phyloP scores from a whole-genome alignment of 2,329 filamentous ascomycete species.

The Ophiostoma ulmi region DNA sequence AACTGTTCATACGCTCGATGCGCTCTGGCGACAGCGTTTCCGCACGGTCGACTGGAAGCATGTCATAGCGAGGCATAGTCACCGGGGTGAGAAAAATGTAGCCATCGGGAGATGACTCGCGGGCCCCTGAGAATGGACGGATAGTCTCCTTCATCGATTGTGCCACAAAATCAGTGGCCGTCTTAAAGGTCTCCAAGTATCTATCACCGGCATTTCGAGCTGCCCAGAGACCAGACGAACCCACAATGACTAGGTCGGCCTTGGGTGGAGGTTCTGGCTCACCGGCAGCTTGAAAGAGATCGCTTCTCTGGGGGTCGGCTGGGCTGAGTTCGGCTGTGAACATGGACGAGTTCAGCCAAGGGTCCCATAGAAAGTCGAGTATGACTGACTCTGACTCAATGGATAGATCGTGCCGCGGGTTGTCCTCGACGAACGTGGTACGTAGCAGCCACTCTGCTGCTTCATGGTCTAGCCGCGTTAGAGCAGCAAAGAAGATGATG shows the following conservation, averaged over 20 bases:
- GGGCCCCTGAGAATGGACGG: neutral
- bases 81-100: constrained; percentile 37
- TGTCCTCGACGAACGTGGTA: constrained; percentile 33
- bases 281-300: constrained; percentile 32
- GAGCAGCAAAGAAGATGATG: constrained; percentile 56
- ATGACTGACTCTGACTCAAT: constrained; percentile 43
- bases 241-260: constrained; percentile 47
- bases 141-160: constrained; percentile 13
- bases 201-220: constrained; percentile 46
- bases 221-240: constrained; percentile 52
- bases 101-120: constrained; percentile 15
- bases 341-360: constrained; percentile 51
- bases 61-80: constrained; percentile 40
- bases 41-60: constrained; percentile 39
- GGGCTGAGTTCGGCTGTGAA: constrained; percentile 39
- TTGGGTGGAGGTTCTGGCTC: constrained; percentile 31
- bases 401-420: constrained; percentile 43
- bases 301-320: neutral
- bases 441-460: constrained; percentile 36
- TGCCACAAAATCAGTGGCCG: constrained; percentile 43
- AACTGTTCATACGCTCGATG: constrained; percentile 49
- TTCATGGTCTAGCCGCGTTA: constrained; percentile 43
- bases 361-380: constrained; percentile 58
- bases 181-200: constrained; percentile 43
- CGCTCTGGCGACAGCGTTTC: constrained; percentile 44